Conservation (phyloP, 306 rosid species). For the Pueraria montana region DNA sequence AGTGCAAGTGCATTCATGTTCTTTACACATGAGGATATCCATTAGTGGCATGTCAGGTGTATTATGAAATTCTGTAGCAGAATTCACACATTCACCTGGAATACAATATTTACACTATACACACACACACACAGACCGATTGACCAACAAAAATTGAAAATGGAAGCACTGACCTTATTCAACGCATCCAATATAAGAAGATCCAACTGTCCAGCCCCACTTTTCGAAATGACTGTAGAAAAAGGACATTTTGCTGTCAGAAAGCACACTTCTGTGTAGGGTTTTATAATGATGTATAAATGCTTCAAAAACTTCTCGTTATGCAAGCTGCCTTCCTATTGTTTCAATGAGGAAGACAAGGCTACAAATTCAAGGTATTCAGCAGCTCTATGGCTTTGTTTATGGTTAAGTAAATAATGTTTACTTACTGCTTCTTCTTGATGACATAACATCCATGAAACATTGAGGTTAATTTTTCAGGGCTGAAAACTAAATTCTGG, state of each 20-base stretch:
- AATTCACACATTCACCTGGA: constrained; percentile 17
- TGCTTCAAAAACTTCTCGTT: neutral
- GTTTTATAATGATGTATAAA: constrained; percentile 12
- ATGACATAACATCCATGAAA: constrained; percentile 6
- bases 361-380: constrained; percentile 20
- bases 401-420: constrained; percentile 4
- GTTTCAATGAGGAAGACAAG: constrained; percentile 23
- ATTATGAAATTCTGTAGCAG: neutral
- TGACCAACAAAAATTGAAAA: constrained; percentile 16
- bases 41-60: neutral
- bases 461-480: neutral
- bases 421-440: constrained; percentile 4
- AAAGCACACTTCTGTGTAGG: constrained; percentile 1
- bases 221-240: constrained; percentile 77
- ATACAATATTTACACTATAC: neutral
- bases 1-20: neutral
- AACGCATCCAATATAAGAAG: constrained; percentile 91
- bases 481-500: neutral
- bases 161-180: constrained; percentile 65
- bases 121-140: neutral
- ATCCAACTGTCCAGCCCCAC: constrained; percentile 97
- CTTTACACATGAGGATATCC: neutral
- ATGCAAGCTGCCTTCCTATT: neutral
- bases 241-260: constrained; percentile 17
- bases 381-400: constrained; percentile 9